These are phyloP conservation scores for Phytophthora chlamydospora DNA, from an alignment of 352 stramenopile species.

Conservation along the genomic window DNA sequence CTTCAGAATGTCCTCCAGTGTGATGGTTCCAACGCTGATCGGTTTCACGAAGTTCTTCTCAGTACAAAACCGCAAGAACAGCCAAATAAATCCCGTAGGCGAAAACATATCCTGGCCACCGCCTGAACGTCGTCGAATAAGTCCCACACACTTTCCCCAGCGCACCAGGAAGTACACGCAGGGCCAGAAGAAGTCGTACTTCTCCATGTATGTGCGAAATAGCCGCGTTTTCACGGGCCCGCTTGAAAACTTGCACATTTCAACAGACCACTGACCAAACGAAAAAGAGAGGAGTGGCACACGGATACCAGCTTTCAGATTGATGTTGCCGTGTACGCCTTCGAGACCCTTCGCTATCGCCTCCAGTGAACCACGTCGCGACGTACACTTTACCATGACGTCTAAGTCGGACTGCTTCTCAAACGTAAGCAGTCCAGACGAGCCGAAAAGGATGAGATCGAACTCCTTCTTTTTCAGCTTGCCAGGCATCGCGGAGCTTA, in stretches of 20 bases:
- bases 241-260: slow-evolving; percentile 60
- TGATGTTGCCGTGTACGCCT: slow-evolving; percentile 40
- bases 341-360: slow-evolving; percentile 41
- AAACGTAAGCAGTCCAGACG: slow-evolving; percentile 74
- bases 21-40: slow-evolving; percentile 46
- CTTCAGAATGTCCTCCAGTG: slow-evolving; percentile 39
- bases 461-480: slow-evolving; percentile 52
- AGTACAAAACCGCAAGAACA: slow-evolving; percentile 74
- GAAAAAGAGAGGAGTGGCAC: slow-evolving; percentile 74
- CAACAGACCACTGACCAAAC: slow-evolving; percentile 65
- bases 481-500: slow-evolving; percentile 44
- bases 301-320: slow-evolving; percentile 51
- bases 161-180: slow-evolving; percentile 74
- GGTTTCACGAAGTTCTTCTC: slow-evolving; percentile 49
- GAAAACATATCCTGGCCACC: slow-evolving; percentile 63
- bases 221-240: slow-evolving; percentile 76
- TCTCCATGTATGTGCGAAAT: slow-evolving; percentile 72
- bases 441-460: slow-evolving; percentile 70
- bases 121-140: slow-evolving; percentile 64
- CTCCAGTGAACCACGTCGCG: slow-evolving; percentile 31
- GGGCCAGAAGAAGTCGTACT: slow-evolving; percentile 78
- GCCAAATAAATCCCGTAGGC: slow-evolving; percentile 73
- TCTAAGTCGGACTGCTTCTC: slow-evolving; percentile 82
- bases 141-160: slow-evolving; percentile 71
- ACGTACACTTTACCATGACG: slow-evolving; percentile 48